These are phyloP conservation scores for Beauveria medogensis DNA, from an alignment of 2,329 filamentous ascomycete genomes.

Conservation along the genomic window DNA sequence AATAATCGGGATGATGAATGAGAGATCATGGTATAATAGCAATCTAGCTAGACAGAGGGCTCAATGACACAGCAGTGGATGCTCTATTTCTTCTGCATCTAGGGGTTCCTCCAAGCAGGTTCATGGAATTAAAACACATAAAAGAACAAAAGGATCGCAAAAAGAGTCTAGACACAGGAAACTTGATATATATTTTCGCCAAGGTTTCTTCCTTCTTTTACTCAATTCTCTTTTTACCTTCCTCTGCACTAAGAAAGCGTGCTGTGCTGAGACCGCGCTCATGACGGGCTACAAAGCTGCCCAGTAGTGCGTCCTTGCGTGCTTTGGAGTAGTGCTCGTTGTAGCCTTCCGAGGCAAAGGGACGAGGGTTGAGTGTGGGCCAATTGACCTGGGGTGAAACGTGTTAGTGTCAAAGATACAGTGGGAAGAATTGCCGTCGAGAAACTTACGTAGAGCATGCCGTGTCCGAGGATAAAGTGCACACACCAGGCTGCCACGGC, in stretches of 20 bases:
- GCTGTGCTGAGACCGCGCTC: constrained; percentile 79
- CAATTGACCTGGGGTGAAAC: constrained; percentile 71
- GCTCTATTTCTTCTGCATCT: background rate
- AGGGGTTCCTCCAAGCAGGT: background rate
- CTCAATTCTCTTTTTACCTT: constrained; percentile 98
- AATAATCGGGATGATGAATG: too few species aligned
- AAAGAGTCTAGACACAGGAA: background rate
- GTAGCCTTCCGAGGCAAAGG: constrained; percentile 80
- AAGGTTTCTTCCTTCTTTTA: constrained; percentile 29
- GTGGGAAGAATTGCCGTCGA: background rate
- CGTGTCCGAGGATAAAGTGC: constrained; percentile 73
- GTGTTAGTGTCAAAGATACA: constrained; percentile 15
- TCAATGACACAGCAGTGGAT: background rate
- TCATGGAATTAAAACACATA: background rate
- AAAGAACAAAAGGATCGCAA: background rate
- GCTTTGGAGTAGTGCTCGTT: constrained; percentile 79
- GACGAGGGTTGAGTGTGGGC: constrained; percentile 88
- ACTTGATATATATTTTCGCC: constrained; percentile 1
- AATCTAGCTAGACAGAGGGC: background rate
- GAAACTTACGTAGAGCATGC: constrained; percentile 83
- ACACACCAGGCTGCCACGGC: constrained; percentile 61
- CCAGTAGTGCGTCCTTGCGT: constrained; percentile 73
- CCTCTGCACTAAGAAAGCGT: constrained; percentile 77
- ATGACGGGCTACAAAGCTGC: constrained; percentile 59
- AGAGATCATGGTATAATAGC: background rate